phyloP scores from a whole-genome alignment of 345 rosid species.

The Dovyalis caffra region DNA sequence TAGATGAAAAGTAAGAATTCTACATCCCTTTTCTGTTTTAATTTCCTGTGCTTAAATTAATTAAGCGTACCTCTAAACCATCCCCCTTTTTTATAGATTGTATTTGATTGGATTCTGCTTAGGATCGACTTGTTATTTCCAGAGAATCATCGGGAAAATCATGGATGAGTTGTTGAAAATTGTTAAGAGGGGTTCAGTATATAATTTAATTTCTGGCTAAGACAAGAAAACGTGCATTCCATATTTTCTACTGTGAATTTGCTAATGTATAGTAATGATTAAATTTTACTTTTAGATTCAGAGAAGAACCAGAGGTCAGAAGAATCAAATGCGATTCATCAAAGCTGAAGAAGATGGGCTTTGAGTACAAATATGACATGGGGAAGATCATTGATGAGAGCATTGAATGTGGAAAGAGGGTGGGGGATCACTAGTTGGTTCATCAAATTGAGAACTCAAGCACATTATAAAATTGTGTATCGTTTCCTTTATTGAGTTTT shows the following conservation, averaged over 20 bases:
- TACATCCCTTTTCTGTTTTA: too few species aligned
- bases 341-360: slow-evolving; percentile 30
- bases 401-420: slow-evolving; percentile 23
- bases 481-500: too few species aligned
- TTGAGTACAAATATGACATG: slow-evolving; percentile 23
- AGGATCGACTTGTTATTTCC: too few species aligned
- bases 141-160: too few species aligned
- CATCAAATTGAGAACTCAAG: not conserved
- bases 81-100: too few species aligned
- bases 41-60: too few species aligned
- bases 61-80: too few species aligned
- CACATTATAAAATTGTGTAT: not conserved
- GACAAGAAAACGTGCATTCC: too few species aligned
- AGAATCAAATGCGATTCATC: slow-evolving; percentile 8
- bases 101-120: too few species aligned
- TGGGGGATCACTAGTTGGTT: slow-evolving; percentile 4
- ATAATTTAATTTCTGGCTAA: too few species aligned
- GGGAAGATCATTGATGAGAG: slow-evolving; percentile 26
- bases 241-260: not conserved
- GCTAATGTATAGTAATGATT: not conserved
- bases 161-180: too few species aligned
- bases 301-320: slow-evolving; percentile 1
- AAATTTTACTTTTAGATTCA: slow-evolving; percentile 12
- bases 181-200: too few species aligned
- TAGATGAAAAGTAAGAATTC: slow-evolving; percentile 19